phyloP scores from a whole-genome alignment of 805 yeast genomes.

The Candida koratica region DNA sequence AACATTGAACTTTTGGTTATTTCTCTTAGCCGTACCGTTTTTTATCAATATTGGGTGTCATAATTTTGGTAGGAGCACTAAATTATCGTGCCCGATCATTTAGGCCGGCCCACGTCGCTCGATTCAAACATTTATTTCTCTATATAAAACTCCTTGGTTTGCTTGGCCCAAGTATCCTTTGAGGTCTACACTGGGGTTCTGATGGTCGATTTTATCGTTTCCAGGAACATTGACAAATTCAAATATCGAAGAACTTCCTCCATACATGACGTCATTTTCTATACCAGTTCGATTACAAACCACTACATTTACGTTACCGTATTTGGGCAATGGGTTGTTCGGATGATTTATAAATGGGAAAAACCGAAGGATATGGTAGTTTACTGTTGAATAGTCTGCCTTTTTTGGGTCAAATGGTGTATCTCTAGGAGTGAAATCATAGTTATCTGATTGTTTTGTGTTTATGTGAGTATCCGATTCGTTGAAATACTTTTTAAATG shows the following conservation, averaged over 20 bases:
- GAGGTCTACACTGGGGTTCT: conserved; percentile 50
- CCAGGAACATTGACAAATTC: conserved; percentile 36
- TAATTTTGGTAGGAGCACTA: no score
- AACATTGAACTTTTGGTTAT: no score
- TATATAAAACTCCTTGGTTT: conserved; percentile 56
- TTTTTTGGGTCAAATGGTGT: conserved; percentile 17
- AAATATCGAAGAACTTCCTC: conserved; percentile 59
- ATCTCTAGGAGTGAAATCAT: not conserved
- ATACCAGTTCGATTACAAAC: conserved; percentile 73
- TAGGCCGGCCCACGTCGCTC: no score
- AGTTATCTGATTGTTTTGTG: not conserved
- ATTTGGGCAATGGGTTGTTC: conserved; percentile 21
- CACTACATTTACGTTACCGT: conserved; percentile 37
- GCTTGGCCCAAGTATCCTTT: conserved; percentile 60
- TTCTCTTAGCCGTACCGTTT: no score
- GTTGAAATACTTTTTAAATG: conserved; percentile 1
- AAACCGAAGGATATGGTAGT: conserved; percentile 75
- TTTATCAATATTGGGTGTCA: no score
- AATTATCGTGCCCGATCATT: no score
- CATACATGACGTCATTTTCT: conserved; percentile 66
- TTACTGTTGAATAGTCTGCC: conserved; percentile 49
- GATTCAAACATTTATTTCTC: conserved; percentile 40
- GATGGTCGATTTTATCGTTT: conserved; percentile 32
- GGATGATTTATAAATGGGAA: conserved; percentile 53
- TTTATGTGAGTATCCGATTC: not conserved